Evolutionary conservation across 805 yeast species (phyloP).

Genomic region (Ogataea saltuana): DNA sequence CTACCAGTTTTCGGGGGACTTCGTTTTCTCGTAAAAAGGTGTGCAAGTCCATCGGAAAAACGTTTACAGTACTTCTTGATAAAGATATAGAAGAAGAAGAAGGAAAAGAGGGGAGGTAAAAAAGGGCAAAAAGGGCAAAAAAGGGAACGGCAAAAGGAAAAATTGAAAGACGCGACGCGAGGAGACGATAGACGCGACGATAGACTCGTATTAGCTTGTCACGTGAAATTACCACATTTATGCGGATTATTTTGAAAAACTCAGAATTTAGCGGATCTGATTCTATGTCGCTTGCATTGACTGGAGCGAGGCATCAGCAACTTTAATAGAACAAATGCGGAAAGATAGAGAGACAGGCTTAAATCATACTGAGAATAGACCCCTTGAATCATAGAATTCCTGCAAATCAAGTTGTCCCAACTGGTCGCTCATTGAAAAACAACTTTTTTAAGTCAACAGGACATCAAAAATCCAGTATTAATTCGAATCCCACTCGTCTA

Average conservation of each 20-base stretch:
- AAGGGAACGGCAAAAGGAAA: background rate
- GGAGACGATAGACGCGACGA: slow-evolving; percentile 1
- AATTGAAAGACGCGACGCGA: background rate
- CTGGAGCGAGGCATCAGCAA: too few relatives aligned
- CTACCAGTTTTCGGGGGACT: slow-evolving; percentile 7
- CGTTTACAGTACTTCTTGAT: too few relatives aligned
- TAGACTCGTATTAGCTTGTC: slow-evolving; percentile 6
- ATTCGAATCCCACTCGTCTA: too few relatives aligned
- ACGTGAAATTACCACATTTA: slow-evolving; percentile 21
- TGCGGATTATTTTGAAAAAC: background rate
- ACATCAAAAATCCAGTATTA: too few relatives aligned
- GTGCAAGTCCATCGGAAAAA: slow-evolving; percentile 21
- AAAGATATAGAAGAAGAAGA: background rate
- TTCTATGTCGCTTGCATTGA: too few relatives aligned
- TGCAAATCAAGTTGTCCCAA: too few relatives aligned
- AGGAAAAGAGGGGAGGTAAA: background rate
- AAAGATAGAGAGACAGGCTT: too few relatives aligned
- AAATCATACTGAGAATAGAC: too few relatives aligned
- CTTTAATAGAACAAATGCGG: too few relatives aligned
- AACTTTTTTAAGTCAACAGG: too few relatives aligned
- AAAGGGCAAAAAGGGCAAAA: background rate
- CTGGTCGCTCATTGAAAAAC: too few relatives aligned
- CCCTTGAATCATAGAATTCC: too few relatives aligned
- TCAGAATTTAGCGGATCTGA: background rate
- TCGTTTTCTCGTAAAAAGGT: slow-evolving; percentile 10